Evolutionary conservation across 2,329 filamentous ascomycete genomes (phyloP).

Genomic region (Myriosclerotinia curreyana): DNA sequence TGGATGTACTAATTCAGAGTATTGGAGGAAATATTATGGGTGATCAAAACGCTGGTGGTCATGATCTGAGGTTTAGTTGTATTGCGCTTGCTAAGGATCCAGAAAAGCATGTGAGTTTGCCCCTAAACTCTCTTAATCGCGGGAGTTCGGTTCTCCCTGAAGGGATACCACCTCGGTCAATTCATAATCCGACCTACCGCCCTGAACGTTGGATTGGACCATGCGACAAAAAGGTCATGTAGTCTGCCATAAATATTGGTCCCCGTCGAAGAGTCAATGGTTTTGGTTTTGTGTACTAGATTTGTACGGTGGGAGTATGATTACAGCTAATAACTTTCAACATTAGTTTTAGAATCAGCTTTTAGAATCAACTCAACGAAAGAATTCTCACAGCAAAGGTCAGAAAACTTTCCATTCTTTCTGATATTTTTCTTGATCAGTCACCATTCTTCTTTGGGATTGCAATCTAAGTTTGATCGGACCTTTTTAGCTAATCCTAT

Average conservation of each 20-base stretch:
- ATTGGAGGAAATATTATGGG: slow-evolving; percentile 38
- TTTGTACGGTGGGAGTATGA: background rate
- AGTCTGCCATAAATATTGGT: background rate
- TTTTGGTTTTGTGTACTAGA: background rate
- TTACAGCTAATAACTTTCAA: background rate
- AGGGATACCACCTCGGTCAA: background rate
- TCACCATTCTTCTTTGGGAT: background rate
- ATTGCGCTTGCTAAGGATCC: slow-evolving; percentile 30
- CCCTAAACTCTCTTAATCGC: background rate
- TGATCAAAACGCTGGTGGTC: slow-evolving; percentile 29
- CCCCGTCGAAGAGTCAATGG: background rate
- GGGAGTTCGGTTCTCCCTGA: background rate
- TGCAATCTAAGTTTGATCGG: background rate
- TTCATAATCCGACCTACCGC: background rate
- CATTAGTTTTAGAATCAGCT: background rate
- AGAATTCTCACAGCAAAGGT: background rate
- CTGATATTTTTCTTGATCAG: background rate
- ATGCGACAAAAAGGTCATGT: too few species aligned
- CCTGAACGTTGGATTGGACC: background rate
- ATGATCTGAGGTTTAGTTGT: slow-evolving; percentile 37
- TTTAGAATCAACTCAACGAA: background rate
- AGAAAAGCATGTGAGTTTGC: background rate
- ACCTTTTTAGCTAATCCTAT: background rate
- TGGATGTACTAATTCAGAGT: slow-evolving; percentile 71
- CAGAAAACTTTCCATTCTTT: too few species aligned